Base-by-base conservation (phyloP, 306 rosid species). In the Rubus idaeus region DNA sequence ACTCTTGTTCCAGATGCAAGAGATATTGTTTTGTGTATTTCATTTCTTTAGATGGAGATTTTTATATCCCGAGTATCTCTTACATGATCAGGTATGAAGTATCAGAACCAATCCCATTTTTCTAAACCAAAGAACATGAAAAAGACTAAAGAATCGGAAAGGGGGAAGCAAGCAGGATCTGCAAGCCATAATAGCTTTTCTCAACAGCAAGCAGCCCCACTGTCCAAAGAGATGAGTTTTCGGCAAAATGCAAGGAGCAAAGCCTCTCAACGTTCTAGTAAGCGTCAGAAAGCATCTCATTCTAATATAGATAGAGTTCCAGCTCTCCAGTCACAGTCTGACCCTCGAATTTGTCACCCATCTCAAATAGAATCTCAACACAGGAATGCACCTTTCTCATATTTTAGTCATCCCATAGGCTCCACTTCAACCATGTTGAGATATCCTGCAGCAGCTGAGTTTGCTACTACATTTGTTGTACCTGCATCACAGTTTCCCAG, bases 71-170 rank as follows among this genome's bases (percentile, higher is more conserved):
- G 60, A 10, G 56, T 45, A 45, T 75, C 37, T 77, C 23, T 81
- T 42, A 62, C 65, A 52, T 75, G 79, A 67, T 77, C 75, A 89
- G 88, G 79, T 79, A 45, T 58, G 16, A 87, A 84, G 71, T 46
- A 63, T 52, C 76, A 46, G 42, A 84, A 46, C 73, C 84, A 86
- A 86, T 57, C 71, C 74, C 77, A 74, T 47, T 79, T 52, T 53
- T 77, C 68, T 23, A 80, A 79, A 83, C 75, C 50, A 73, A 65
- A 87, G 12, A 78, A 80, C 75, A 46, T 21, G 77, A 78, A 80
- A 81, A 85, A 81, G 64, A 58, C 79, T 2, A 5, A 8, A 65
- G 87, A 42, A 44, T 71, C n/a, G n/a, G 71, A 73, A 71, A 82
- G 77, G 83, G 77, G 63, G 18, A 67, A 77, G 81, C 63, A 75